Evolutionary conservation across 345 rosid species (phyloP).

Genomic region (Euphorbia lathyris): DNA sequence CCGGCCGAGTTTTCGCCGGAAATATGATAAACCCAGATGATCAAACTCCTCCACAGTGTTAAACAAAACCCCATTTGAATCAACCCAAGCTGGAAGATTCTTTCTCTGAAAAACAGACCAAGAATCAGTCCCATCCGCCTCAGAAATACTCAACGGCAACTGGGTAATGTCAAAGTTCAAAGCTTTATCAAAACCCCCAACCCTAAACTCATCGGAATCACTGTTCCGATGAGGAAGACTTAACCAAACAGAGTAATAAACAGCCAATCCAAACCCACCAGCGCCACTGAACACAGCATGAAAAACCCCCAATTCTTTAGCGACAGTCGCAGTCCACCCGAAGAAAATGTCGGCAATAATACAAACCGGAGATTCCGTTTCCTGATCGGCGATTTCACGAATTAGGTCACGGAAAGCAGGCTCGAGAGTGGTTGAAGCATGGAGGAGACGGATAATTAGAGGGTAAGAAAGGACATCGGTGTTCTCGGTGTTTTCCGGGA

Average conservation of each 20-base stretch:
- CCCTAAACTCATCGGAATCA: conserved; percentile 33
- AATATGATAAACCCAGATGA: conserved; percentile 44
- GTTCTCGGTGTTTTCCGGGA: conserved; percentile 68
- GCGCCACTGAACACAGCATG: conserved; percentile 46
- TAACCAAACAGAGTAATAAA: conserved; percentile 57
- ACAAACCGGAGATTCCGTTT: conserved; percentile 31
- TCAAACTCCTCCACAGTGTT: conserved; percentile 66
- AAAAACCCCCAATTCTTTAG: conserved; percentile 46
- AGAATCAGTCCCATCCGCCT: conserved; percentile 48
- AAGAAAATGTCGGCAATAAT: conserved; percentile 57
- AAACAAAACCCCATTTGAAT: conserved; percentile 51
- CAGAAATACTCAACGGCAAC: conserved; percentile 37
- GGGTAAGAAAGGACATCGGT: conserved; percentile 63
- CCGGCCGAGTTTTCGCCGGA: conserved; percentile 36
- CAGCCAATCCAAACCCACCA: conserved; percentile 54
- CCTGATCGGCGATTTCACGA: conserved; percentile 12
- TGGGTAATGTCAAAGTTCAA: conserved; percentile 45
- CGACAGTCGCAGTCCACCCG: conserved; percentile 58
- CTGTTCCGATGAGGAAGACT: conserved; percentile 37
- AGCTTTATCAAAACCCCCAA: conserved; percentile 56
- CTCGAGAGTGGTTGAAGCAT: conserved; percentile 51
- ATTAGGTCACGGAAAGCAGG: conserved; percentile 41
- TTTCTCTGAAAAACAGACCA: conserved; percentile 42
- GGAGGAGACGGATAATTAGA: conserved; percentile 45
- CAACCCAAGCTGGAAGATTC: conserved; percentile 43